These are phyloP conservation scores for Jatropha curcas DNA, from an alignment of 345 rosid genomes.

Conservation along the genomic window DNA sequence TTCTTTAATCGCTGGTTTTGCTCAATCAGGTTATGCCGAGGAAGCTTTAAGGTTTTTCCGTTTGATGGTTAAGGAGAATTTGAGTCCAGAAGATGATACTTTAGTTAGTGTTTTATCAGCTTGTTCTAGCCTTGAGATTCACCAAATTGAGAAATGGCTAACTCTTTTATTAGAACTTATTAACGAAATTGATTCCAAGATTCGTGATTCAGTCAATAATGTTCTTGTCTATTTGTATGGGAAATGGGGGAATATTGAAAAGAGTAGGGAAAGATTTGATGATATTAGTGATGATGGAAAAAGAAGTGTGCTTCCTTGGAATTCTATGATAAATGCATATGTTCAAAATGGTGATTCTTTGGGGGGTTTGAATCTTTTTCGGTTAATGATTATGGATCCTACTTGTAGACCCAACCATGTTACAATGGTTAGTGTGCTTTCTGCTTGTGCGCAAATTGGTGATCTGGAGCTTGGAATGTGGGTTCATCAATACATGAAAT, in stretches of 20 bases:
- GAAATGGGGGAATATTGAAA: slow-evolving; percentile 37
- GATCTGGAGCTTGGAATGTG: slow-evolving; percentile 42
- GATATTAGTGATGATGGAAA: slow-evolving; percentile 23
- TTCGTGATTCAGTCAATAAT: slow-evolving; percentile 28
- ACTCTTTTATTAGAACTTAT: slow-evolving; percentile 12
- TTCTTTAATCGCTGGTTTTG: slow-evolving; percentile 39
- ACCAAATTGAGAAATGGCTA: slow-evolving; percentile 37
- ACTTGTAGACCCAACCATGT: slow-evolving; percentile 41
- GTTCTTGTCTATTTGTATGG: slow-evolving; percentile 40
- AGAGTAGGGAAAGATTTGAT: slow-evolving; percentile 39
- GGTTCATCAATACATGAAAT: slow-evolving; percentile 37
- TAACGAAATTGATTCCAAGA: not conserved
- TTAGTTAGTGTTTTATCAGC: slow-evolving; percentile 44
- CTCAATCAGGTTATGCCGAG: slow-evolving; percentile 29
- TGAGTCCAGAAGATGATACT: slow-evolving; percentile 33
- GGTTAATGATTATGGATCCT: slow-evolving; percentile 27
- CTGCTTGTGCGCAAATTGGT: slow-evolving; percentile 51
- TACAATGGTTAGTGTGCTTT: slow-evolving; percentile 47
- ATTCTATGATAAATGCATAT: slow-evolving; percentile 43
- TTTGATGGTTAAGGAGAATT: slow-evolving; percentile 26
- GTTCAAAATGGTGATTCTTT: slow-evolving; percentile 40
- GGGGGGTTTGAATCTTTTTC: slow-evolving; percentile 40
- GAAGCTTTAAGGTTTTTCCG: slow-evolving; percentile 39
- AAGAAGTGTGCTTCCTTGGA: slow-evolving; percentile 44
- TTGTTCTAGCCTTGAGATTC: slow-evolving; percentile 27